Evolutionary conservation across 1,284 basidiomycete species (phyloP).

Genomic region (Stygiomarasmius scandens): DNA sequence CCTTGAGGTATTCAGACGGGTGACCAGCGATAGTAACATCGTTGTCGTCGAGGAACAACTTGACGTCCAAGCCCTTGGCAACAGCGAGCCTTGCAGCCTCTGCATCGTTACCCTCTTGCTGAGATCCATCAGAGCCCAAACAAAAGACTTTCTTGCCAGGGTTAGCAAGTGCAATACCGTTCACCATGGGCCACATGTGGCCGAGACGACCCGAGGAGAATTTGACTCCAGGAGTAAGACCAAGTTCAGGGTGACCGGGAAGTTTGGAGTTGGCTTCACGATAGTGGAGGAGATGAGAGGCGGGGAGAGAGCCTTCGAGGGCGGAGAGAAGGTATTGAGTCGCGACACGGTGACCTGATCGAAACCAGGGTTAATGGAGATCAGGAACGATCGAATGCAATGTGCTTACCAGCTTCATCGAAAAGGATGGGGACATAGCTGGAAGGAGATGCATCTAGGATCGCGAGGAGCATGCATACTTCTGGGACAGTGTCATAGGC

Average conservation of each 20-base stretch:
- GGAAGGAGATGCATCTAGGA: slow-evolving; percentile 63
- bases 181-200: slow-evolving; percentile 83
- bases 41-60: slow-evolving; percentile 85
- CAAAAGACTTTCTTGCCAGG: slow-evolving; percentile 76
- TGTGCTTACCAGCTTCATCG: slow-evolving; percentile 70
- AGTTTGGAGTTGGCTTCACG: slow-evolving; percentile 83
- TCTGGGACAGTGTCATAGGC: slow-evolving; percentile 86
- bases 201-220: slow-evolving; percentile 86
- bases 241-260: slow-evolving; percentile 84
- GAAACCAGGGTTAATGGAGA: not conserved
- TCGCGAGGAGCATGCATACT: slow-evolving; percentile 71
- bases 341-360: slow-evolving; percentile 79
- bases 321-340: slow-evolving; percentile 83
- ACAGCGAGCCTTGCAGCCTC: slow-evolving; percentile 86
- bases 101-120: slow-evolving; percentile 88
- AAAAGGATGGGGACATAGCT: slow-evolving; percentile 70
- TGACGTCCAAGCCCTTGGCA: slow-evolving; percentile 79
- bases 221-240: slow-evolving; percentile 83
- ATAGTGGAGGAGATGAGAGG: slow-evolving; percentile 80
- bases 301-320: slow-evolving; percentile 69
- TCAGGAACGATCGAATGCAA: not conserved
- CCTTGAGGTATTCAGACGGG: slow-evolving; percentile 81
- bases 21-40: slow-evolving; percentile 87
- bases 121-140: slow-evolving; percentile 85
- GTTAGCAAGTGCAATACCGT: slow-evolving; percentile 81